Evolutionary conservation across 163 green algal species (phyloP).

Genomic region (Smithsoniella earleae): DNA sequence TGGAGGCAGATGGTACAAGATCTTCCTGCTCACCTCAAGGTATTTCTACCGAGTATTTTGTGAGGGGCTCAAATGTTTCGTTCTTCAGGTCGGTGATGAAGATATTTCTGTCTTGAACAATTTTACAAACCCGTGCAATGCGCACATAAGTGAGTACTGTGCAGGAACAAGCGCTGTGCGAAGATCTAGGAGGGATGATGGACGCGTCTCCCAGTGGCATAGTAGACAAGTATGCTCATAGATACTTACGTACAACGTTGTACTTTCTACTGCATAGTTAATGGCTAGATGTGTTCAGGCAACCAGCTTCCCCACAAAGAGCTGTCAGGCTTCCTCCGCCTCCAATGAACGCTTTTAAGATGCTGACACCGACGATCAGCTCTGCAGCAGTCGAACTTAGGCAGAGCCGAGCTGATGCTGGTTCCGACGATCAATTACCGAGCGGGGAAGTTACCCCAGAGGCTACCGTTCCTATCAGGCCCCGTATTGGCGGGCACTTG

Average conservation of each 20-base stretch:
- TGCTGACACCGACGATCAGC: slow-evolving; percentile 3
- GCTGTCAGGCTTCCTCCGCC: background rate
- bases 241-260: no score
- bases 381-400: background rate
- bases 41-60: no score
- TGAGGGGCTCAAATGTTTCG: no score
- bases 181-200: slow-evolving; percentile 12
- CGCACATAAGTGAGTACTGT: no score
- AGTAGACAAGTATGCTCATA: slow-evolving; percentile 11
- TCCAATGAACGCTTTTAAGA: background rate
- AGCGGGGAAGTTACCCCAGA: background rate
- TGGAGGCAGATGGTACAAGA: slow-evolving; percentile 8
- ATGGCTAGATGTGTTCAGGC: no score
- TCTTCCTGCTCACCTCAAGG: slow-evolving; percentile 14
- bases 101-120: no score
- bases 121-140: no score
- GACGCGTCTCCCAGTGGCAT: background rate
- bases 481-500: background rate
- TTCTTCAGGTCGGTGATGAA: no score
- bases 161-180: slow-evolving; percentile 17
- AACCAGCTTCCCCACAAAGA: background rate
- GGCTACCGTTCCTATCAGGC: background rate
- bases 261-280: no score
- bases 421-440: background rate
- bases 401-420: background rate